Evolutionary conservation across 1,284 basidiomycete species (phyloP).

Genomic region (Bjerkandera adusta): DNA sequence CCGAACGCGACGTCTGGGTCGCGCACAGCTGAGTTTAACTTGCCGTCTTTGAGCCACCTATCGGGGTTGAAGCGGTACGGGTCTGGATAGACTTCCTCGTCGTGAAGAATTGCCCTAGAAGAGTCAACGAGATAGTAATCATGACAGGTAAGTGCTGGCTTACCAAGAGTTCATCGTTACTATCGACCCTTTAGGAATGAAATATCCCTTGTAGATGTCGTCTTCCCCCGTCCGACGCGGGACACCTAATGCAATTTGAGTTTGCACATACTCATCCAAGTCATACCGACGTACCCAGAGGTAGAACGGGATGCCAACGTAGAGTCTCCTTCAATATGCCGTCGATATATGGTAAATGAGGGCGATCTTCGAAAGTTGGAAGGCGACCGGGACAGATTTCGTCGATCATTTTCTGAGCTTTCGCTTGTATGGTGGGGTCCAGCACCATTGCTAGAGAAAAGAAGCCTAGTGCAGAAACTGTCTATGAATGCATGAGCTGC

Average conservation of each 20-base stretch:
- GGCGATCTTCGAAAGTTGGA: constrained; percentile 1
- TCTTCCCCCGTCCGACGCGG: constrained; percentile 14
- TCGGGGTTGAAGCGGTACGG: constrained; percentile 24
- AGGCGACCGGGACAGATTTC: constrained; percentile 1
- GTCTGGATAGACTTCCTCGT: constrained; percentile 24
- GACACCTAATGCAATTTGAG: constrained; percentile 4
- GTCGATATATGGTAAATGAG: constrained; percentile 2
- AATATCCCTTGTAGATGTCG: constrained; percentile 19
- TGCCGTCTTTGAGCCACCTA: constrained; percentile 11
- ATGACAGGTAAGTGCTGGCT: neutral
- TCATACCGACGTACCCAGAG: neutral
- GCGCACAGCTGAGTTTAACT: constrained; percentile 7
- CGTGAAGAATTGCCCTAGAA: constrained; percentile 21
- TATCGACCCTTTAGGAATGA: constrained; percentile 22
- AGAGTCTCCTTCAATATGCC: constrained; percentile 5
- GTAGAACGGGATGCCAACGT: constrained; percentile 3
- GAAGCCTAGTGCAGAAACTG: neutral
- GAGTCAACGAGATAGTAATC: neutral
- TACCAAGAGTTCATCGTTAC: constrained; percentile 22
- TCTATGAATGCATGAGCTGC: neutral
- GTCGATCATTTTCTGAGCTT: constrained; percentile 3
- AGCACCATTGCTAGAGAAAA: constrained; percentile 22
- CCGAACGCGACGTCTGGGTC: constrained; percentile 13
- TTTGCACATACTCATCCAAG: neutral
- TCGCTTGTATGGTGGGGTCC: constrained; percentile 16